Evolutionary conservation across 495 filamentous ascomycete species (phyloP).

Genomic region (Annulohypoxylon nitens): DNA sequence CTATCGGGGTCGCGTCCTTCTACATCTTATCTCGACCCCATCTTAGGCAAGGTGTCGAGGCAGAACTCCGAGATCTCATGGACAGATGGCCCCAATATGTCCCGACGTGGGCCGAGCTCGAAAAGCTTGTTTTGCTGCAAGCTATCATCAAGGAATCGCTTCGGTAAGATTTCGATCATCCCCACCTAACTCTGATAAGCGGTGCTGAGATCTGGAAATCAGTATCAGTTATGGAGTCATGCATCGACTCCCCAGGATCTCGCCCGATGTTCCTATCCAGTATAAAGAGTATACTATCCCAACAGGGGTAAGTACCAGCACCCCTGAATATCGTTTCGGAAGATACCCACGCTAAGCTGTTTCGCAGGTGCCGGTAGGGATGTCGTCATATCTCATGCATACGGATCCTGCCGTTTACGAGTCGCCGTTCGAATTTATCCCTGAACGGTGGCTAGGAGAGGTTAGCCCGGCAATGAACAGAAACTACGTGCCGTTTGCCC

Average conservation of each 20-base stretch:
- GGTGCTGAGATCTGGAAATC: conserved; percentile 1
- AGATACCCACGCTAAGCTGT: conserved; percentile 1
- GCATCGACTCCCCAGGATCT: conserved; percentile 11
- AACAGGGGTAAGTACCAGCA: conserved; percentile 13
- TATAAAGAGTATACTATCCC: conserved; percentile 18
- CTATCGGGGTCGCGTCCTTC: conserved; percentile 6
- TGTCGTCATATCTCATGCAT: conserved; percentile 21
- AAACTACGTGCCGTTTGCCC: conserved; percentile 17
- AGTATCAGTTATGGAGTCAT: conserved; percentile 15
- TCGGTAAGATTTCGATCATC: conserved; percentile 13
- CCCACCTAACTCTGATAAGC: conserved; percentile 1
- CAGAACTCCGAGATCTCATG: conserved; percentile 19
- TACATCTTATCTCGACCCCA: conserved; percentile 6
- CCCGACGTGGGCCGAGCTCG: conserved; percentile 16
- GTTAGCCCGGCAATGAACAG: conserved; percentile 14
- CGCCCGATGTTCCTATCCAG: conserved; percentile 13
- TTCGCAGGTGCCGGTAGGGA: conserved; percentile 12
- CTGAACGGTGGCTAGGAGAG: conserved; percentile 11
- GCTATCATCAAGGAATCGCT: conserved; percentile 14
- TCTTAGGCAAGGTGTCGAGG: not conserved
- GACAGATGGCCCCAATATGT: conserved; percentile 6
- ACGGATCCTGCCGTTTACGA: conserved; percentile 15
- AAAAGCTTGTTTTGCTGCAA: conserved; percentile 11
- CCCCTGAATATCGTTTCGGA: not conserved
- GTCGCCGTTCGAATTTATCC: conserved; percentile 14